Evolutionary conservation across 2,329 filamentous ascomycete genomes (phyloP).

Genomic region (Penicillium brasilianum): DNA sequence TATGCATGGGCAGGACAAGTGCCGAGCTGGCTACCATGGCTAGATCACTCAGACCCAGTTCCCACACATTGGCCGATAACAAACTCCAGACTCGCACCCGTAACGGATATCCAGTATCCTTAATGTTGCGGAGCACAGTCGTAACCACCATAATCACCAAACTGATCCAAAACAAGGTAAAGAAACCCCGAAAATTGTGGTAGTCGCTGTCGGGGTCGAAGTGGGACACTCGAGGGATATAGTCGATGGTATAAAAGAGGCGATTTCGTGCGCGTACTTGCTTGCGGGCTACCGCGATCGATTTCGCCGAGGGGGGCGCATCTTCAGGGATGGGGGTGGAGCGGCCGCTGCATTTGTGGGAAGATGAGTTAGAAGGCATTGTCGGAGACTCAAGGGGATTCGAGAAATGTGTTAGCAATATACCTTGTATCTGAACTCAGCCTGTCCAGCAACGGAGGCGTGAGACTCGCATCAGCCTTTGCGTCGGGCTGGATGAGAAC

Average conservation of each 20-base stretch:
- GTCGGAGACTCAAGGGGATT: background rate
- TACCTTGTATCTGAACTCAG: constrained; percentile 45
- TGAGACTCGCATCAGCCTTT: constrained; percentile 30
- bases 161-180: constrained; percentile 97
- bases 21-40: constrained; percentile 81
- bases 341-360: constrained; percentile 64
- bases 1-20: constrained; percentile 75
- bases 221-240: constrained; percentile 87
- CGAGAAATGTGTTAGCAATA: background rate
- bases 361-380: constrained; percentile 10
- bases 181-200: constrained; percentile 94
- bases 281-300: constrained; percentile 81
- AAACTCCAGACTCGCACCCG: constrained; percentile 85
- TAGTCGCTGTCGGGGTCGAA: constrained; percentile 93
- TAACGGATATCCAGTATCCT: constrained; percentile 87
- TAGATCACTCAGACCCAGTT: constrained; percentile 80
- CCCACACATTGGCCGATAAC: constrained; percentile 86
- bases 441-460: constrained; percentile 34
- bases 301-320: constrained; percentile 89
- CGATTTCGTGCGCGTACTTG: constrained; percentile 80
- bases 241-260: constrained; percentile 92
- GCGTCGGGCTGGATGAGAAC: constrained; percentile 33
- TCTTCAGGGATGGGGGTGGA: constrained; percentile 85
- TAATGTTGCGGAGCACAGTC: constrained; percentile 88
- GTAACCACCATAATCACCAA: constrained; percentile 96